phyloP scores from a whole-genome alignment of 139 green algal genomes.

The Auxenochlorella protothecoides region DNA sequence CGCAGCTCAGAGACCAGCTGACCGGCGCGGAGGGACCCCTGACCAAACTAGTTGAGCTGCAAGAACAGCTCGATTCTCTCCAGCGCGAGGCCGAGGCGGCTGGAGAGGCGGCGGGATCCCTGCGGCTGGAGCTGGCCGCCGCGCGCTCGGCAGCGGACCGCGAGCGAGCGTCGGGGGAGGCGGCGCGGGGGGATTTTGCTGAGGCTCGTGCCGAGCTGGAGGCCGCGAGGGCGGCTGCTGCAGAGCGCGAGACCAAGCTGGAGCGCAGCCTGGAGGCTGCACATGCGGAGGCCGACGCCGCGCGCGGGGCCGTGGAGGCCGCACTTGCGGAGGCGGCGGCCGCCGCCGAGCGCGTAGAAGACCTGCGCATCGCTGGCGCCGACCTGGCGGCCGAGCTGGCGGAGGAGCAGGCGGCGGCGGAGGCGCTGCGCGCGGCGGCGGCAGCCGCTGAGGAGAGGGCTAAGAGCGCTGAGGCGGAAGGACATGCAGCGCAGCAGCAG shows the following conservation, averaged over 20 bases:
- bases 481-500: background rate
- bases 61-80: too few relatives aligned
- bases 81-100: too few relatives aligned
- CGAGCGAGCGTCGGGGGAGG: too few relatives aligned
- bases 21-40: too few relatives aligned
- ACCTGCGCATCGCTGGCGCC: too few relatives aligned
- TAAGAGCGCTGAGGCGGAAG: background rate
- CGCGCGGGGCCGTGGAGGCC: background rate
- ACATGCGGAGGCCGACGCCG: background rate
- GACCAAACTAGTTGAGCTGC: too few relatives aligned
- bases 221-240: background rate
- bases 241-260: conserved; percentile 3
- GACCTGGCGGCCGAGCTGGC: too few relatives aligned
- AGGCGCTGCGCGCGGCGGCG: background rate
- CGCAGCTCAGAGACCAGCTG: too few relatives aligned
- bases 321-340: background rate
- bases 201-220: background rate
- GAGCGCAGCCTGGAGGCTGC: conserved; percentile 13
- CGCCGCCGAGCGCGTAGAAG: background rate
- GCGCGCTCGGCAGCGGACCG: too few relatives aligned
- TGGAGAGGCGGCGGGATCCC: too few relatives aligned
- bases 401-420: too few relatives aligned
- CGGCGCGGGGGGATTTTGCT: background rate
- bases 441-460: background rate
- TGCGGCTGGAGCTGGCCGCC: too few relatives aligned